A percentile compares a stretch with the other conserved stretches of the same genome.
phyloP scores from a whole-genome alignment of 306 rosid species.

The Cucumis hystrix region DNA sequence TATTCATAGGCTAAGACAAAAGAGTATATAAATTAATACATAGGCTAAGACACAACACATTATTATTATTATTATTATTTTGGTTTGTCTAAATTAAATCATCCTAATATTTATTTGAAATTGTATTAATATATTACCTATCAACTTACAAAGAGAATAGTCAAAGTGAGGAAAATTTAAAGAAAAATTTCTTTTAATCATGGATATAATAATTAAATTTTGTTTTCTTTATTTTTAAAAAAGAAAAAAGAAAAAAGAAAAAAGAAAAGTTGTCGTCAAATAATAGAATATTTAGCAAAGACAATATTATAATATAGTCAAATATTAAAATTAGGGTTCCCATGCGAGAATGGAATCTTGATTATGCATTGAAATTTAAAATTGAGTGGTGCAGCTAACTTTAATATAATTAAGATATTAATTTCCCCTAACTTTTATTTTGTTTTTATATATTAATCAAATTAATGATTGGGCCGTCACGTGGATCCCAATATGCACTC shows the following conservation, averaged over 20 bases:
- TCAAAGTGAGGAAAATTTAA: background rate
- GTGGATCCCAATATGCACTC: background rate
- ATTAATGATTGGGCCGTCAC: background rate
- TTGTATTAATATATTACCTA: background rate
- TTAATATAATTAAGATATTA: background rate
- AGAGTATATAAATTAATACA: too few relatives aligned
- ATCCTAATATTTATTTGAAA: background rate
- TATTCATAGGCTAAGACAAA: too few relatives aligned
- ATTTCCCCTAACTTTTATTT: background rate
- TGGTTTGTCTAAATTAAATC: background rate
- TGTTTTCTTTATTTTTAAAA: too few relatives aligned
- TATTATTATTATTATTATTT: too few relatives aligned
- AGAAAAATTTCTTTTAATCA: background rate
- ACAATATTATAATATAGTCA: background rate
- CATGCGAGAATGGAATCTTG: constrained; percentile 8
- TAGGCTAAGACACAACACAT: too few relatives aligned
- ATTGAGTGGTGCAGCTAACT: constrained; percentile 7
- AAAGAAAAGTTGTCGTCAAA: background rate
- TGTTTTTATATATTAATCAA: background rate
- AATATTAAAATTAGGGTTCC: constrained; percentile 3
- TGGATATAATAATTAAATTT: background rate
- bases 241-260: too few relatives aligned
- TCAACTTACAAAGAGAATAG: background rate
- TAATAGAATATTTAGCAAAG: background rate
- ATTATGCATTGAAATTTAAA: background rate